Percentiles rank a stretch among this genome's conserved stretches.
These are phyloP conservation scores for Kentomonas sorsogonicus DNA, from an alignment of 208 protist species.

Conservation along the genomic window DNA sequence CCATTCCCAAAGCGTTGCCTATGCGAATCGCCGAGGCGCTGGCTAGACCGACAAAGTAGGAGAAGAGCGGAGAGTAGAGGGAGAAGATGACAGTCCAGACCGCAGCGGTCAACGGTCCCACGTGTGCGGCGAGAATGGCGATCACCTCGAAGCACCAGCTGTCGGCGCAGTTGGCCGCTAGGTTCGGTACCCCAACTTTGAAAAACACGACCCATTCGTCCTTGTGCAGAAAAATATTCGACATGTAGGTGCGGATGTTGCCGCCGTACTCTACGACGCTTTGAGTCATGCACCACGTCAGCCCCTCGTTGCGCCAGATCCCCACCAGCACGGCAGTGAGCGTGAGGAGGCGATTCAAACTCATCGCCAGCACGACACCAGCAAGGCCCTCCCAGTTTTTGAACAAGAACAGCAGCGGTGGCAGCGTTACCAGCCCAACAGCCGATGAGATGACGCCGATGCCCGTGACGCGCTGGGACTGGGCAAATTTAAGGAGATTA, in stretches of 20 bases:
- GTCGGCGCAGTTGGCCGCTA: constrained; percentile 25
- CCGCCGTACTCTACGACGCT: background rate
- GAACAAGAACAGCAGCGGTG: constrained; percentile 20
- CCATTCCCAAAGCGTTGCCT: constrained; percentile 23
- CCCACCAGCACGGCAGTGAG: constrained; percentile 1
- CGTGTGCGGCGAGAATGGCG: constrained; percentile 15
- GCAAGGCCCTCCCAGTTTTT: constrained; percentile 2
- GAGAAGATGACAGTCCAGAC: constrained; percentile 23
- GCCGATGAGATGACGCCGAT: constrained; percentile 19
- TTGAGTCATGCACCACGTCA: no score
- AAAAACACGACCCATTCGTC: constrained; percentile 15
- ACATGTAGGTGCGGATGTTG: background rate
- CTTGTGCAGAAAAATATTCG: constrained; percentile 3
- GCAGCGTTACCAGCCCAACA: constrained; percentile 12
- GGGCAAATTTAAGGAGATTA: constrained; percentile 30
- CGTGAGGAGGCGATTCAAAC: constrained; percentile 17
- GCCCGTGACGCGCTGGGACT: constrained; percentile 29
- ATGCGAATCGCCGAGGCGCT: constrained; percentile 19
- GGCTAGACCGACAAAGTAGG: constrained; percentile 15
- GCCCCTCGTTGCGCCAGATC: background rate
- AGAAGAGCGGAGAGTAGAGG: constrained; percentile 26
- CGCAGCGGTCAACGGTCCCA: constrained; percentile 17
- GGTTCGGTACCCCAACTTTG: constrained; percentile 15
- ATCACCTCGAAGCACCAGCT: constrained; percentile 34
- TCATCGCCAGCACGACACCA: constrained; percentile 23